Evolutionary conservation across 1,284 basidiomycete species (phyloP), one percentile per base, ranked within the genome.

Genomic region (Malassezia dermatis): DNA sequence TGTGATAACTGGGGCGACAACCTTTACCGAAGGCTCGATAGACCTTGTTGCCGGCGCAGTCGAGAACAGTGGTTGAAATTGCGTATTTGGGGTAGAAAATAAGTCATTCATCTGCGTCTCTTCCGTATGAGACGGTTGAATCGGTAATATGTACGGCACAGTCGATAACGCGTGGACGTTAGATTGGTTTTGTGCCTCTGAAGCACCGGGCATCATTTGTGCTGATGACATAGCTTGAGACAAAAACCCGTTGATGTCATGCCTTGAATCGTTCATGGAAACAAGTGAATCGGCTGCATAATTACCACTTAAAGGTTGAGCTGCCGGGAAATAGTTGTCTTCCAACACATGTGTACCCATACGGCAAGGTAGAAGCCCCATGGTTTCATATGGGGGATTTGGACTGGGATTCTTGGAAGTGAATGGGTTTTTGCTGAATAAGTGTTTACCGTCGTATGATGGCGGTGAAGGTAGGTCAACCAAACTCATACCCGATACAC

Each of bases 211-310:
- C 17, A 28, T 26, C 53, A 43, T 49, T 30, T 55, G 53, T 12
- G 53, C 49, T 13, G 49, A 32, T 28, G 53, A 39, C 8, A 48
- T 46, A 3, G 53, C 47, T 28, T 55, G 28, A 8, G 53, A 35
- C 4, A 55, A 12, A 32, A 55, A 55, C 4, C 53, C 47, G 21
- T 48, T 30, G 11, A 55, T 24, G 17, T 55, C 53, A 31, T 48
- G 34, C 21, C 40, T 21, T 21, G 46, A 28, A 31, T 40, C 48
- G 3, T 39, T 48, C 52, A 53, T 48, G 12, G 41, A 28, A 17
- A 35, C 39, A 37, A 53, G 47, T 19, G 52, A 35, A 30, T 53
- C 32, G 12, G 37, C 24, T 3, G 43, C 44, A 19, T 26, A 52
- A 28, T 52, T 40, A 17, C 43, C 51, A 19, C 41, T 45, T 10